A percentile compares a stretch with the other conserved stretches of the same genome.
These are phyloP conservation scores for Pichia kudriavzevii DNA, from an alignment of 1,139 yeast species.

Conservation along the genomic window DNA sequence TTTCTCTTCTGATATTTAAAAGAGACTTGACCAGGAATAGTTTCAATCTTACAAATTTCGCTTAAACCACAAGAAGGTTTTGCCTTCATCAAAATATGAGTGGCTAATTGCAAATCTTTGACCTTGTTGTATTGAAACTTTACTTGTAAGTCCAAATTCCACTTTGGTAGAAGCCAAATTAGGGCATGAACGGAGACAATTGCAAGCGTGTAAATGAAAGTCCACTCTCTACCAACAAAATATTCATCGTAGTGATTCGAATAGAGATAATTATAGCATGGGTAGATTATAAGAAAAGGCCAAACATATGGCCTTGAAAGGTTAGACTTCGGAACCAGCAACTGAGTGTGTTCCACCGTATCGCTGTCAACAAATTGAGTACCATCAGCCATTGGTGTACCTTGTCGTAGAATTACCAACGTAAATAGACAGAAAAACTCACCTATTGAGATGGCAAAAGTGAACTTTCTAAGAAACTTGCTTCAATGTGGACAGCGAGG, in stretches of 20 bases:
- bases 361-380: constrained; percentile 51
- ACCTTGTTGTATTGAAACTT: constrained; percentile 55
- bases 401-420: neutral
- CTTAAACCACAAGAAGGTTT: constrained; percentile 82
- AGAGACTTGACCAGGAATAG: constrained; percentile 52
- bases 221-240: constrained; percentile 73
- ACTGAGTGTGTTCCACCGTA: constrained; percentile 55
- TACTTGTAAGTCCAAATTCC: constrained; percentile 74
- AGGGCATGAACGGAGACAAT: constrained; percentile 66
- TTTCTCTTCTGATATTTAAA: constrained; percentile 91
- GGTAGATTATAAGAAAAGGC: constrained; percentile 79
- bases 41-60: constrained; percentile 63
- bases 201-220: constrained; percentile 76
- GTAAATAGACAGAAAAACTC: no score
- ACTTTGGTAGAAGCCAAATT: constrained; percentile 87
- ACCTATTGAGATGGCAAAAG: no score
- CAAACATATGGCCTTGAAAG: constrained; percentile 69
- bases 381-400: constrained; percentile 19
- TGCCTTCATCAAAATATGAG: constrained; percentile 69
- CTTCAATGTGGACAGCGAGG: no score
- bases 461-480: no score
- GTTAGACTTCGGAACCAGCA: constrained; percentile 62
- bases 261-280: constrained; percentile 64
- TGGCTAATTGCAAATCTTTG: constrained; percentile 46
- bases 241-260: constrained; percentile 65